Percentiles rank a stretch among this genome's conserved stretches.
Evolutionary conservation across 2,329 filamentous ascomycete genomes (phyloP).

Genomic region (Mollisia scopiformis): DNA sequence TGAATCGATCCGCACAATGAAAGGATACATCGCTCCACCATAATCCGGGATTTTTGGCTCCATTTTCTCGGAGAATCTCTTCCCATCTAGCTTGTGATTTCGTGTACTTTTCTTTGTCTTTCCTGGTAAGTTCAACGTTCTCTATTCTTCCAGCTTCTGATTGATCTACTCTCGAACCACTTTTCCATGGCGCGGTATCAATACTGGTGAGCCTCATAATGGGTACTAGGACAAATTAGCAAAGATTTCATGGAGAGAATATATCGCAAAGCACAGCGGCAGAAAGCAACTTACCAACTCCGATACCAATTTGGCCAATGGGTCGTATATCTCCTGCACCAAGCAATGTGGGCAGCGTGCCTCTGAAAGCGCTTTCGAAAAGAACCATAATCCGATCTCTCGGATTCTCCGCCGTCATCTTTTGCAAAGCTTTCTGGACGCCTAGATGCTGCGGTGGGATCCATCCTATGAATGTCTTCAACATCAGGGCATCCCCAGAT

Average conservation of each 20-base stretch:
- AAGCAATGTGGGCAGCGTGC: constrained; percentile 40
- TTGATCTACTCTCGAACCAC: constrained; percentile 38
- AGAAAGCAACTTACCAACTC: constrained; percentile 24
- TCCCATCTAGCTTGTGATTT: neutral
- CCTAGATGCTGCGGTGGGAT: neutral
- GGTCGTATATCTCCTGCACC: constrained; percentile 43
- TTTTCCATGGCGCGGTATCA: constrained; percentile 35
- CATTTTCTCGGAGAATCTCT: neutral
- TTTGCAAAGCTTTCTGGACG: constrained; percentile 35
- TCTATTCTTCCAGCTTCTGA: constrained; percentile 39
- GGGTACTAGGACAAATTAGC: constrained; percentile 31
- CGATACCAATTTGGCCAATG: constrained; percentile 43
- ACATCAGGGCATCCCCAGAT: neutral
- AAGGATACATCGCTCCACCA: constrained; percentile 29
- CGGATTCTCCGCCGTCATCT: neutral
- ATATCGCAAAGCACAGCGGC: neutral
- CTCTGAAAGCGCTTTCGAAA: constrained; percentile 43
- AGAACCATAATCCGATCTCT: constrained; percentile 42
- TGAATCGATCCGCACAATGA: constrained; percentile 30
- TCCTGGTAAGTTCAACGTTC: constrained; percentile 35
- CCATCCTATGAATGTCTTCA: constrained; percentile 1
- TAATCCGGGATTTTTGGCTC: neutral
- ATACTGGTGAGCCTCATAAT: constrained; percentile 34
- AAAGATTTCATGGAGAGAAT: constrained; percentile 13
- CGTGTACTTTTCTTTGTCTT: constrained; percentile 25